Conservation (phyloP, 208 protist species). For the Sergeia podlipaevii region DNA sequence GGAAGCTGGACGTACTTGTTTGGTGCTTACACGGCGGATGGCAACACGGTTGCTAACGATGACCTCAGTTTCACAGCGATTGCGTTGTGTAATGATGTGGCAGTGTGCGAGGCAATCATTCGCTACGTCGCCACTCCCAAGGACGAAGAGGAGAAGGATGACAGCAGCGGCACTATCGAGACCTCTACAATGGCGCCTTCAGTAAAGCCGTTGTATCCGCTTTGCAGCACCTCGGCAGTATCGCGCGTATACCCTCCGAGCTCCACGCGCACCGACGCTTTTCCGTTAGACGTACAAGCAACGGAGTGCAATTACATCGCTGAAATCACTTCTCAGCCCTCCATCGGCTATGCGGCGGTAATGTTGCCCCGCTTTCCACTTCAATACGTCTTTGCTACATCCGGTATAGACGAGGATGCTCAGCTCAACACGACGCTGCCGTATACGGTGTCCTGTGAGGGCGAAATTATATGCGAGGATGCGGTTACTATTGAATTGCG, state of each 20-base stretch:
- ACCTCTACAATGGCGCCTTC: conserved; percentile 10
- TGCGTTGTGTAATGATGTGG: conserved; percentile 25
- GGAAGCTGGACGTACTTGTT: conserved; percentile 39
- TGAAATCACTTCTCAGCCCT: conserved; percentile 7
- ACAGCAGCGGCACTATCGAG: conserved; percentile 12
- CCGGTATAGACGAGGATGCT: conserved; percentile 1
- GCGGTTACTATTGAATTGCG: conserved; percentile 20
- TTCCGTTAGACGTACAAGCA: conserved; percentile 17
- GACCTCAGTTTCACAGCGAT: conserved; percentile 29
- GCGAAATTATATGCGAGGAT: conserved; percentile 24
- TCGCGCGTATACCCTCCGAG: conserved; percentile 5
- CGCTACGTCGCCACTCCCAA: conserved; percentile 14
- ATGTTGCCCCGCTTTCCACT: conserved; percentile 12
- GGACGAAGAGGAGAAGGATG: background rate
- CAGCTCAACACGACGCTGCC: conserved; percentile 12
- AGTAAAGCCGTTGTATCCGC: conserved; percentile 14
- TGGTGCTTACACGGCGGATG: conserved; percentile 12
- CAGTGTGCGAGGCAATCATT: conserved; percentile 35
- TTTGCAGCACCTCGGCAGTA: conserved; percentile 2
- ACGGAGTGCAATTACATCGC: conserved; percentile 11
- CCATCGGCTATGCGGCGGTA: conserved; percentile 4
- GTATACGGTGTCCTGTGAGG: conserved; percentile 19
- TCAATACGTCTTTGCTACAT: conserved; percentile 16
- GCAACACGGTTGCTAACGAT: background rate
- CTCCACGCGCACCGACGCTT: conserved; percentile 8